Conservation (phyloP, 768 basidiomycete genomes). For the Xerocomus potaroensis region DNA sequence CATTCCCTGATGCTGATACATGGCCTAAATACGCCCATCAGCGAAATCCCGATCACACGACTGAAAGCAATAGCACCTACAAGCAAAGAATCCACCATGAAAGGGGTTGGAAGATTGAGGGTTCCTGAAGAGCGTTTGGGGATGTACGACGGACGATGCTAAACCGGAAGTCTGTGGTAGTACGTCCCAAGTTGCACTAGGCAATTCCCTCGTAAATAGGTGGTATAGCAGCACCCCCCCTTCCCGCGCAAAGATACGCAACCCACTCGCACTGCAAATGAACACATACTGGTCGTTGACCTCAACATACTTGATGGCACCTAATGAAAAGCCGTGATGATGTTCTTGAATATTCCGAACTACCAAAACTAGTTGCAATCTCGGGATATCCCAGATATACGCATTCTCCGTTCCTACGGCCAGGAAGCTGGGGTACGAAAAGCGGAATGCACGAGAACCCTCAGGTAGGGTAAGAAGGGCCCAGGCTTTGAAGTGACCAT, state of each 20-base stretch:
- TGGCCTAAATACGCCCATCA: slow-evolving; percentile 31
- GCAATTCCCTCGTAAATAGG: slow-evolving; percentile 34
- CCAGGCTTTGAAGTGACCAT: slow-evolving; percentile 62
- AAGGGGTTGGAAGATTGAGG: slow-evolving; percentile 1
- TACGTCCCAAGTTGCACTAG: slow-evolving; percentile 36
- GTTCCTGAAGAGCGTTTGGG: slow-evolving; percentile 19
- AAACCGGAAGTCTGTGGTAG: slow-evolving; percentile 10
- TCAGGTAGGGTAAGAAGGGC: slow-evolving; percentile 49
- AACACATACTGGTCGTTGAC: slow-evolving; percentile 55
- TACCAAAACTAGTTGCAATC: slow-evolving; percentile 44
- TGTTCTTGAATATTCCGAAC: slow-evolving; percentile 19
- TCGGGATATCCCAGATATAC: slow-evolving; percentile 61
- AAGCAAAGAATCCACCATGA: slow-evolving; percentile 24
- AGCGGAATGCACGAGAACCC: slow-evolving; percentile 51
- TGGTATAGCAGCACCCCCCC: slow-evolving; percentile 43
- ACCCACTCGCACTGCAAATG: slow-evolving; percentile 44
- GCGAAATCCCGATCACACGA: background rate
- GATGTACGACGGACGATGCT: slow-evolving; percentile 12
- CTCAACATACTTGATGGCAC: slow-evolving; percentile 60
- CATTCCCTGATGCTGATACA: slow-evolving; percentile 45
- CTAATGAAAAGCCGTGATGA: slow-evolving; percentile 23
- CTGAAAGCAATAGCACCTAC: slow-evolving; percentile 9
- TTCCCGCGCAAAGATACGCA: slow-evolving; percentile 53
- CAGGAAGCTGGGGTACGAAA: slow-evolving; percentile 63
- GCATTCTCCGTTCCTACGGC: slow-evolving; percentile 42